Evolutionary conservation across 2,329 filamentous ascomycete species (phyloP).

Genomic region (Ampelomyces quisqualis): DNA sequence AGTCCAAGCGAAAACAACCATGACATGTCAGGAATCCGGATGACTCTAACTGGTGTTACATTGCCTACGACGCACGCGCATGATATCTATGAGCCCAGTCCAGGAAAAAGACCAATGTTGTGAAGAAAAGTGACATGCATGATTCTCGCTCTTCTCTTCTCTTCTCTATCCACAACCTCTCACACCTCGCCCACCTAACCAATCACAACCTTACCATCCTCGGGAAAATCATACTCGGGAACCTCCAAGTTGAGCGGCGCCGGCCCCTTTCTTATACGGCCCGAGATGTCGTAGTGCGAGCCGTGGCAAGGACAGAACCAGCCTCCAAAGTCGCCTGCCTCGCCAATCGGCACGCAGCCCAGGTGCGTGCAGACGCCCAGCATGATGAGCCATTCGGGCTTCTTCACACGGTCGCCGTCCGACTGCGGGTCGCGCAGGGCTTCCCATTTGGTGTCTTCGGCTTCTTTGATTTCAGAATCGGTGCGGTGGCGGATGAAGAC

Average conservation of each 20-base stretch:
- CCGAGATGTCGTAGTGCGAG: slow-evolving; percentile 99
- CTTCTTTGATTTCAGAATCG: slow-evolving; percentile 86
- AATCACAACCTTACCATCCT: slow-evolving; percentile 85
- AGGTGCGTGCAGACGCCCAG: slow-evolving; percentile 98
- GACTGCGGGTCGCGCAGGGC: slow-evolving; percentile 85
- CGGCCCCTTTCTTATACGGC: slow-evolving; percentile 95
- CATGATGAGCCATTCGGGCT: slow-evolving; percentile 99
- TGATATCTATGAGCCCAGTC: slow-evolving; percentile 37
- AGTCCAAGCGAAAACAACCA: background rate
- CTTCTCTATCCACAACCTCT: slow-evolving; percentile 5
- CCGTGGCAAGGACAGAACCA: slow-evolving; percentile 99
- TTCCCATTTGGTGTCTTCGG: slow-evolving; percentile 82
- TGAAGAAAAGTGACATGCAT: slow-evolving; percentile 21
- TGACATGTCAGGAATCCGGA: background rate
- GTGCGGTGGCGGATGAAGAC: slow-evolving; percentile 99
- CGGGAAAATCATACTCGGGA: slow-evolving; percentile 86
- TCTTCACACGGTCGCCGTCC: slow-evolving; percentile 92
- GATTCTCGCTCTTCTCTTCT: slow-evolving; percentile 8
- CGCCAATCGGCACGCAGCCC: slow-evolving; percentile 98
- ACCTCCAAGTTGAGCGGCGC: slow-evolving; percentile 97
- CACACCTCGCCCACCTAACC: slow-evolving; percentile 62
- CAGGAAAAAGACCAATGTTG: background rate
- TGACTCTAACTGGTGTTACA: slow-evolving; percentile 43
- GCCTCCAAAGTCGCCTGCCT: slow-evolving; percentile 95
- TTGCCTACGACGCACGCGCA: slow-evolving; percentile 37